Percentiles rank a stretch among this genome's conserved stretches.
phyloP scores from a whole-genome alignment of 1,284 basidiomycete genomes.

The Stygiomarasmius scandens region DNA sequence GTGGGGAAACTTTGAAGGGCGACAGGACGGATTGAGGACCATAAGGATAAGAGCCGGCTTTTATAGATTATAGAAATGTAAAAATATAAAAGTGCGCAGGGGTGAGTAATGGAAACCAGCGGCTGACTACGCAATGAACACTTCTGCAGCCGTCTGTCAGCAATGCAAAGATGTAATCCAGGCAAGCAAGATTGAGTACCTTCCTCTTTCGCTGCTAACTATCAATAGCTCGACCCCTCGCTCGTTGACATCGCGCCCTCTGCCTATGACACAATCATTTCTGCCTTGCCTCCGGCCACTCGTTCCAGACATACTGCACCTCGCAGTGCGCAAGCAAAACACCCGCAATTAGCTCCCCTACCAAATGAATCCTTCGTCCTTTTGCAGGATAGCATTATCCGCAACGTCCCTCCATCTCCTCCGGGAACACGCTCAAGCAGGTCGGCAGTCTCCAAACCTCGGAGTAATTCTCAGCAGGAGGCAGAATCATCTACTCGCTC shows the following conservation, averaged over 20 bases:
- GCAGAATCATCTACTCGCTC: slow-evolving; percentile 56
- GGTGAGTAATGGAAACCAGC: not conserved
- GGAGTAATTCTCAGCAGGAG: slow-evolving; percentile 24
- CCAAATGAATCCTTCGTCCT: slow-evolving; percentile 90
- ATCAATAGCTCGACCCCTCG: slow-evolving; percentile 75
- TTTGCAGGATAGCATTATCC: slow-evolving; percentile 79
- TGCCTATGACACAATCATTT: slow-evolving; percentile 83
- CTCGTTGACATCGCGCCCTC: slow-evolving; percentile 82
- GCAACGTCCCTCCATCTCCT: slow-evolving; percentile 55
- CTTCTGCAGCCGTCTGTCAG: slow-evolving; percentile 61
- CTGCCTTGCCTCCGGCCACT: slow-evolving; percentile 62
- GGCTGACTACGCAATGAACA: slow-evolving; percentile 4
- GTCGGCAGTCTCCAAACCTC: slow-evolving; percentile 34
- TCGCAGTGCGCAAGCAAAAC: slow-evolving; percentile 58
- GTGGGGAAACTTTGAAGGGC: too few species aligned
- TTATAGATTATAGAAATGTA: not conserved
- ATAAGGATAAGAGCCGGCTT: not conserved
- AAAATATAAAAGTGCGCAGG: not conserved
- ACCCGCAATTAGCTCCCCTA: slow-evolving; percentile 51
- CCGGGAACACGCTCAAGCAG: slow-evolving; percentile 44
- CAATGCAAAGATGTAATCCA: slow-evolving; percentile 88
- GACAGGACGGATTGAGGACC: too few species aligned
- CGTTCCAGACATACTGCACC: slow-evolving; percentile 42
- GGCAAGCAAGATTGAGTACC: slow-evolving; percentile 39
- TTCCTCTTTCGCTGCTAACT: slow-evolving; percentile 1